Evolutionary conservation across 179 eudicot species (phyloP), one percentile per base, ranked within the genome.

Genomic region (Beta macrorhiza): DNA sequence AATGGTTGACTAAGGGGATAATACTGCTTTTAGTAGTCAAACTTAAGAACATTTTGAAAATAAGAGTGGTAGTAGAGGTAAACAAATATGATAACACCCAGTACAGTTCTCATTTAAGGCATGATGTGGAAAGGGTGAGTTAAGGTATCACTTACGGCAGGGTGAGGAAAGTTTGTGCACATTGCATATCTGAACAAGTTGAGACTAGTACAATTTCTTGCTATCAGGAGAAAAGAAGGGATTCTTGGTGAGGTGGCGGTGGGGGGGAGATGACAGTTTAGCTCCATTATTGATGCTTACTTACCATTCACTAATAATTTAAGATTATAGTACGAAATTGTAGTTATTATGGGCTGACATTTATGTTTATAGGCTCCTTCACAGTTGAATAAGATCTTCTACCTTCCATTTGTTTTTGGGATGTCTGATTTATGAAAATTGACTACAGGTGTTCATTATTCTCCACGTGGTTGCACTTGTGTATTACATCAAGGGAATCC

Each of bases 401-500:
- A 29, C 14, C 32, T 68, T 79, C 11, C 53, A 49, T 49, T 56
- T 29, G 25, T 3, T 72, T 22, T 59, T 14, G 72, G 29, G 7
- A 32, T 55, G 55, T 79, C 83, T 83, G 37, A 83, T 75, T 58
- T 51, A 69, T 71, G 44, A 52, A 47, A 52, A 73, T 79, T 83
- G 78, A 76, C 17, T 87, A 78, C 93, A 96, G 99, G 99, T 96
- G 82, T 94, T 96, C 86, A 92, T 96, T 78, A 91, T 96, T 75
- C 86, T 96, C 86, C 96, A 96, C 77, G 98, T 96, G 84, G 97
- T 94, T 87, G 99, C 97, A 80, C 91, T 96, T 83, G 97, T 91
- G 73, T 90, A 94, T 84, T 92, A 94, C 77, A 91, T 96, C 85
- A 96, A 91, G 90, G 98, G 99, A 55, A 83, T 91, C 78, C 95